These are phyloP conservation scores for Salix arbutifolia DNA, from an alignment of 345 rosid genomes.

Conservation along the genomic window DNA sequence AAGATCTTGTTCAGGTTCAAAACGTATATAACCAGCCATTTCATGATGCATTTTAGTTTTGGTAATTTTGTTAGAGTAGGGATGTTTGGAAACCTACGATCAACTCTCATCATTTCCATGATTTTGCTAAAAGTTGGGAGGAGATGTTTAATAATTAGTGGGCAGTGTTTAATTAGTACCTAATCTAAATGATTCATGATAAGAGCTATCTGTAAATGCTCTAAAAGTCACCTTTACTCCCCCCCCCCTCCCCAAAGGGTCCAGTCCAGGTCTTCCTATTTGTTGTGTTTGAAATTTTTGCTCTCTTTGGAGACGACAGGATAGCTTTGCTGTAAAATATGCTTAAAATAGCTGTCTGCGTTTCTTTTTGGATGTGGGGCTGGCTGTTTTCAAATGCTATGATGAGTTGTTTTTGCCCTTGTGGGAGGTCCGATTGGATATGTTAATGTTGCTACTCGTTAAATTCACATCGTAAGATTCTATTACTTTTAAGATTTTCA, in stretches of 20 bases:
- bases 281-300: neutral
- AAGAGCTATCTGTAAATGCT: neutral
- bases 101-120: neutral
- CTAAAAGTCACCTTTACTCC: neutral
- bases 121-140: neutral
- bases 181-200: neutral
- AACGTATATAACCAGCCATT: neutral
- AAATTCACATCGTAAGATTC: neutral
- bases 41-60: neutral
- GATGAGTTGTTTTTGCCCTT: neutral
- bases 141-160: neutral
- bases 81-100: neutral
- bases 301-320: neutral
- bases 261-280: neutral
- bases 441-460: neutral
- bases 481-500: no score
- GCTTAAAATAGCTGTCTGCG: neutral
- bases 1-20: neutral
- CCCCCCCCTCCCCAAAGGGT: neutral
- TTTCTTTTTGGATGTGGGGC: neutral
- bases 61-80: neutral
- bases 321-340: neutral
- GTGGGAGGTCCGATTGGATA: no score
- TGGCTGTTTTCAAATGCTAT: neutral
- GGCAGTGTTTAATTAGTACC: neutral